Base-by-base conservation (phyloP, 2,329 filamentous ascomycete species). In the Trichoderma semiorbis region DNA sequence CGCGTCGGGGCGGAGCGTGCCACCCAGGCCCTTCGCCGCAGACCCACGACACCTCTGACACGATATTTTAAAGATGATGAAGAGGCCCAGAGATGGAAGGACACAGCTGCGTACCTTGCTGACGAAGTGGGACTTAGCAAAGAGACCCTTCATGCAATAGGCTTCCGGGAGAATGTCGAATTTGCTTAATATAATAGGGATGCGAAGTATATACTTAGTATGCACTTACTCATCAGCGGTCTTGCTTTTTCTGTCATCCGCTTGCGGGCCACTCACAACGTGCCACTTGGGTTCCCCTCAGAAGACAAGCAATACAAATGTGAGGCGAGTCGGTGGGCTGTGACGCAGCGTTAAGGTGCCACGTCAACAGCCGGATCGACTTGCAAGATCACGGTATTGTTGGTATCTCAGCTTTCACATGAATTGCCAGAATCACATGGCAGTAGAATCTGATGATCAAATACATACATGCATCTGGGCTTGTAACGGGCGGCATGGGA, bases 241-340 rank as follows among this genome's bases (percentile, higher is more conserved):
- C n/a, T n/a, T n/a, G n/a, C n/a, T n/a, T n/a, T n/a, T n/a, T n/a
- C n/a, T n/a, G n/a, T n/a, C n/a, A n/a, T n/a, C n/a, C n/a, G n/a
- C n/a, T n/a, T n/a, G n/a, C n/a, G 32, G 64, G 64, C 64, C 64
- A 66, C 63, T 66, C 30, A 66, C 12, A 18, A 11, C 50, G 21
- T 53, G 47, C 63, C 63, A 66, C 47, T 24, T 66, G 30, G 21
- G n/a, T 0, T 0, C 63, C 11, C 1, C 32, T 26, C 2, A 8
- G 53, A 28, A 11, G 26, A 1, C 21, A 11, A 24, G 21, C 12
- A 11, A 21, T 7, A 53, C 4, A 12, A 30, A 12, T 10, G n/a
- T 16, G 1, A 39, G 36, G 6, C 36, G 36, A 39, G 6, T 39
- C 3, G 16, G 3, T 8, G 36, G 36, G 3, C 18, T 18, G 0